Evolutionary conservation across 108 stramenopile species (phyloP), one percentile per base, ranked within the genome.

Genomic region (Fragilariopsis cylindrus): DNA sequence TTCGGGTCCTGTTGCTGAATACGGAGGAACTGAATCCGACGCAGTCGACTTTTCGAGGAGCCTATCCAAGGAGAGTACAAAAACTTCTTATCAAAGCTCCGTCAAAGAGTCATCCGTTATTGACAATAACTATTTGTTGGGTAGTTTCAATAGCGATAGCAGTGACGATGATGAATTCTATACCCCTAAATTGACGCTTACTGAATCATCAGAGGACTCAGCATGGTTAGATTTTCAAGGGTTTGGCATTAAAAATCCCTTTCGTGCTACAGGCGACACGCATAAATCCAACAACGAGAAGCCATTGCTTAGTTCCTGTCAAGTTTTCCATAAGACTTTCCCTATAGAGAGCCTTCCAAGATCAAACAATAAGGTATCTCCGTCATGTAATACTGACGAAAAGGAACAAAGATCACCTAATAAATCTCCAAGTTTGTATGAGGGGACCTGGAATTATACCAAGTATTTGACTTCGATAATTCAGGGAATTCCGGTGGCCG

Each of bases 381-480:
- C 53, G 52, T 30, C 18, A 7, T 15, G 53, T 12, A 13, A 5
- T 18, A 3, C 53, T 21, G 19, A 5, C 15, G 39, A 53, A 50
- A 40, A 70, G 50, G 3, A 43, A 47, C 43, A 13, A 46, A 65
- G 3, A 7, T 44, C 16, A 13, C 15, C 65, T 7, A 19, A 46
- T 15, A 60, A n/a, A 30, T 21, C 58, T 9, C 55, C 21, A 30
- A 9, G 4, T 9, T 11, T 5, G 40, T n/a, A 60, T 30, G 9
- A 60, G 7, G 62, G 62, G 46, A 43, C 42, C 45, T 42, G 4
- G n/a, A 58, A 70, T 60, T 45, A 60, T 13, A n/a, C 76, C 43
- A 76, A 76, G 62, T 78, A 78, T 52, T 21, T 54, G 8, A 49
- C 6, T 12, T 72, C 72, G 77, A 18, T 78, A 40, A 48, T 63